Conservation (phyloP, 495 filamentous ascomycete species). For the Venustampulla echinocandica region DNA sequence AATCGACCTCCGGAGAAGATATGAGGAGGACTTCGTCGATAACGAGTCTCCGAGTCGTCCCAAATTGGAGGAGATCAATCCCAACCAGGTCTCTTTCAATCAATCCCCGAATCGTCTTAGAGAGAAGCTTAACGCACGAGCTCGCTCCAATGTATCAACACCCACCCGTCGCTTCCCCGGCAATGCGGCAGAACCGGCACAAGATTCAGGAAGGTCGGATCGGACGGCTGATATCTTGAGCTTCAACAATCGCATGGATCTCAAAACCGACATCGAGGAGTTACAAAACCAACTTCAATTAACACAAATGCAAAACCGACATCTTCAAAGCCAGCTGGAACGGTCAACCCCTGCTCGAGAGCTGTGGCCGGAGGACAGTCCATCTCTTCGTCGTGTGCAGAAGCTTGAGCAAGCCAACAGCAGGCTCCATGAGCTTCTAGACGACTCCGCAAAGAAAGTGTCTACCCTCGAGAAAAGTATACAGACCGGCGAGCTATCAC, state of each 20-base stretch:
- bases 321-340: conserved; percentile 82
- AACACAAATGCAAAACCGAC: conserved; percentile 91
- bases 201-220: conserved; percentile 81
- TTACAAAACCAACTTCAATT: conserved; percentile 93
- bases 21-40: conserved; percentile 65
- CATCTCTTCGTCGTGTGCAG: conserved; percentile 71
- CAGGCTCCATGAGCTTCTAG: conserved; percentile 87
- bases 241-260: conserved; percentile 83
- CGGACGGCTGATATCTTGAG: conserved; percentile 81
- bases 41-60: conserved; percentile 64
- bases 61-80: conserved; percentile 67
- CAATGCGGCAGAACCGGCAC: conserved; percentile 45
- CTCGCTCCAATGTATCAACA: conserved; percentile 65
- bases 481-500: conserved; percentile 76
- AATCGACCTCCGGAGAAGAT: conserved; percentile 62
- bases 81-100: conserved; percentile 68
- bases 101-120: conserved; percentile 71
- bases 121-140: conserved; percentile 62
- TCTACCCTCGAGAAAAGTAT: conserved; percentile 83
- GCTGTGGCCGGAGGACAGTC: conserved; percentile 70
- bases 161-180: conserved; percentile 64
- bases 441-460: conserved; percentile 90
- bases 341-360: conserved; percentile 49
- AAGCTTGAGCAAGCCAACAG: conserved; percentile 90
- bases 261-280: conserved; percentile 84